Evolutionary conservation across 768 basidiomycete species (phyloP).

Genomic region (Roridomyces roridus): DNA sequence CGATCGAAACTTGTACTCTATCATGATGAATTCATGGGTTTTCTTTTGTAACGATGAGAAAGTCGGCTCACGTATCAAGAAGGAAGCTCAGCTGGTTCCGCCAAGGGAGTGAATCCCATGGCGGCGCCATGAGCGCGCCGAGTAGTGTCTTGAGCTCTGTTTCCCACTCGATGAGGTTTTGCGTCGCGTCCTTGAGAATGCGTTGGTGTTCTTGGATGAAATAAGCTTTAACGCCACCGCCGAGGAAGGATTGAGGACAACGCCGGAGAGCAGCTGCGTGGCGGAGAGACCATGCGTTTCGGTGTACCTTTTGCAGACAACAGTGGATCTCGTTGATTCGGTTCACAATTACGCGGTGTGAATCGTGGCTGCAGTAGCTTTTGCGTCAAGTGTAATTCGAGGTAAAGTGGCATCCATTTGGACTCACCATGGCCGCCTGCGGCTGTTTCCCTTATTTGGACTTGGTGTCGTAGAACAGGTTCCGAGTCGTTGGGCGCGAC

Average conservation of each 20-base stretch:
- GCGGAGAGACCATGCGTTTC: conserved; percentile 10
- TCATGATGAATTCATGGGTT: not conserved
- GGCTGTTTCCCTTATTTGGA: too few species aligned
- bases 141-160: conserved; percentile 15
- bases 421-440: not conserved
- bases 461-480: not conserved
- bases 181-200: not conserved
- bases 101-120: conserved; percentile 17
- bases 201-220: conserved; percentile 1
- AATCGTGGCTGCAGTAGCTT: not conserved
- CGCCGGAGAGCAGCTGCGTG: conserved; percentile 3
- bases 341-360: conserved; percentile 7
- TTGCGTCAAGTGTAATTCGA: not conserved
- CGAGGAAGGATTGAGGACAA: not conserved
- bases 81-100: conserved; percentile 5
- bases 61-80: conserved; percentile 16
- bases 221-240: not conserved
- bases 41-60: not conserved
- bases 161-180: conserved; percentile 11
- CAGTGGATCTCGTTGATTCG: conserved; percentile 15
- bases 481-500: conserved; percentile 1
- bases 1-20: not conserved
- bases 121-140: conserved; percentile 1
- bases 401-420: not conserved
- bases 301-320: conserved; percentile 2